Conservation (phyloP, 768 basidiomycete genomes). For the Lactarius akahatsu region DNA sequence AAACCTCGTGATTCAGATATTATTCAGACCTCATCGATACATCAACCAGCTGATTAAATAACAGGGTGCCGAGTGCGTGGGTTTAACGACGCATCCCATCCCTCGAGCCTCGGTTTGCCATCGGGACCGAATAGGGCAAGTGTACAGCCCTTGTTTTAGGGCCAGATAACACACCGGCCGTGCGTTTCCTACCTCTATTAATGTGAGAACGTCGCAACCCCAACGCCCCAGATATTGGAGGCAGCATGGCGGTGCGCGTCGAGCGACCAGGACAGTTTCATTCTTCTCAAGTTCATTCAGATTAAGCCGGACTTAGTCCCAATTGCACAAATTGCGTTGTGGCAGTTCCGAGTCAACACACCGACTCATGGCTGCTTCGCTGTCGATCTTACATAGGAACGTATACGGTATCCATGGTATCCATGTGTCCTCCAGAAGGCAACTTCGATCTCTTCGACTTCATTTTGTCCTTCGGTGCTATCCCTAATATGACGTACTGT, state of each 20-base stretch:
- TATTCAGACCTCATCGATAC: background rate
- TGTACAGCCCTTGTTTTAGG: background rate
- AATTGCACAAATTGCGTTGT: conserved; percentile 1
- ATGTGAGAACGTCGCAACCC: conserved; percentile 4
- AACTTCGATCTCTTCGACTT: conserved; percentile 22
- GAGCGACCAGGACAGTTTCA: background rate
- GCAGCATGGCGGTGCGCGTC: background rate
- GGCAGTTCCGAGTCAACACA: background rate
- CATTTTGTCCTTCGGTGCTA: conserved; percentile 10
- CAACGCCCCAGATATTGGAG: background rate
- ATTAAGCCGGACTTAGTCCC: background rate
- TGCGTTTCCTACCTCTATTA: background rate
- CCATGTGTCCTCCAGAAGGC: conserved; percentile 16
- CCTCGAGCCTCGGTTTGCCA: background rate
- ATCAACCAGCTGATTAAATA: background rate
- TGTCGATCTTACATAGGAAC: conserved; percentile 14
- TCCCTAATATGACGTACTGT: conserved; percentile 1
- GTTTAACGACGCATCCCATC: background rate
- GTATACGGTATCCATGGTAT: conserved; percentile 3
- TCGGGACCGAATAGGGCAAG: conserved; percentile 10
- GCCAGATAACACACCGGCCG: background rate
- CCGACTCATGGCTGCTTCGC: background rate
- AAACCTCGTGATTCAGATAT: conserved; percentile 1
- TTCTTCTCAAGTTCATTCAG: background rate
- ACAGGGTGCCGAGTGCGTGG: background rate